Evolutionary conservation across 495 filamentous ascomycete genomes (phyloP), one percentile per base, ranked within the genome.

Genomic region (Neurospora tetrasperma): DNA sequence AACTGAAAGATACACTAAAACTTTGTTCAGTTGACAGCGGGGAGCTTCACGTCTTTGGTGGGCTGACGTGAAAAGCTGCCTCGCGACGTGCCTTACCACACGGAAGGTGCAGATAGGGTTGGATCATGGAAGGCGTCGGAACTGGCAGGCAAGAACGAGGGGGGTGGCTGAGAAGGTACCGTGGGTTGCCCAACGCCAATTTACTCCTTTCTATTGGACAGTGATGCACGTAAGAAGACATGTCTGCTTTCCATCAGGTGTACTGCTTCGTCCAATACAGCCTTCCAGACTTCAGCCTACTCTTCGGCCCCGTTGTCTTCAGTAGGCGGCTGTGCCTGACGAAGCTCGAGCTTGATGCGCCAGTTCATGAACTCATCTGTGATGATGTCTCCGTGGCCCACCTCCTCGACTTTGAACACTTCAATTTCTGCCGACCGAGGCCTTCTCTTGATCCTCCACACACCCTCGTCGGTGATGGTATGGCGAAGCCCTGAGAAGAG

Each of bases 401-500:
- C 88, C 69, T 92, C 91, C 77, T 93, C 90, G 1, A 91, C 78
- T 76, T 88, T 88, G 77, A 87, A 91, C 0, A 96, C 86, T 80
- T 95, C 91, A 72, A 97, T 91, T 9, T 81, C 73, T 0, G 82
- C 80, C 11, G 85, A 85, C 43, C 84, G 84, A 41, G 89, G 86
- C 69, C 74, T 80, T 73, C 91, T 86, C n/a, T 86, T 82, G 75
- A 98, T 93, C 74, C 90, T 87, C 92, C 93, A 98, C 16, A 94
- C 90, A 1, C 93, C 93, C 40, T 92, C 92, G 62, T 86, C 87
- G 4, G 81, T 88, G 68, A 96, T 88, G 9, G 83, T 89, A 12
- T 84, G 76, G 77, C 90, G 90, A 31, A 96, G 81, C 87, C 87
- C 90, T 91, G 71, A 3, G 0, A 27, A 66, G 18, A 5, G 9